Conservation (phyloP, 441 rosid genomes). For the Macaranga tanarius region DNA sequence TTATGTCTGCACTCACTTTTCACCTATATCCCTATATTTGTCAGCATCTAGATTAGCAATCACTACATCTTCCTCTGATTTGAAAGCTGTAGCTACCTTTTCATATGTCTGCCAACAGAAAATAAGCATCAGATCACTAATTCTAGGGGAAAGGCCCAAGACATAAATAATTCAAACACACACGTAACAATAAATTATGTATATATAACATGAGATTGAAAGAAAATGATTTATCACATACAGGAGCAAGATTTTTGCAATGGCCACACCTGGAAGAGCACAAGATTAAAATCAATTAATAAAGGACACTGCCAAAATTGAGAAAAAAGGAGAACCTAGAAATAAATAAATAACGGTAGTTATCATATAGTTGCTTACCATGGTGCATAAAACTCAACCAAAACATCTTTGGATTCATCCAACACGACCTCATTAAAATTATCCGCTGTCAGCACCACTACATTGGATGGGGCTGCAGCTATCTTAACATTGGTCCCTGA, state of each 20-base stretch:
- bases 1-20: slow-evolving; percentile 54
- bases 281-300: slow-evolving; percentile 41
- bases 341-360: neutral
- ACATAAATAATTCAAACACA: neutral
- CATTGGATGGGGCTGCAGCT: slow-evolving; percentile 65
- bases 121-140: slow-evolving; percentile 11
- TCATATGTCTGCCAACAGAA: slow-evolving; percentile 60
- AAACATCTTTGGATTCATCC: slow-evolving; percentile 76
- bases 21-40: slow-evolving; percentile 66
- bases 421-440: slow-evolving; percentile 75
- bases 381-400: slow-evolving; percentile 96
- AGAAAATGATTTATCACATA: slow-evolving; percentile 36
- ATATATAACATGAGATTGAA: neutral
- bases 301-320: slow-evolving; percentile 3
- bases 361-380: slow-evolving; percentile 45
- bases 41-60: slow-evolving; percentile 93
- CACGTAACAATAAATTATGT: neutral
- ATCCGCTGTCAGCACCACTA: slow-evolving; percentile 62
- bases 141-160: neutral
- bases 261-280: slow-evolving; percentile 95
- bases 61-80: slow-evolving; percentile 69
- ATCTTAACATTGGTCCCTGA: slow-evolving; percentile 87
- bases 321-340: slow-evolving; percentile 9
- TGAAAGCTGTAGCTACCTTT: slow-evolving; percentile 83
- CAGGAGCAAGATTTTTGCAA: slow-evolving; percentile 98